Evolutionary conservation across 2,329 filamentous ascomycete genomes (phyloP).

Genomic region (Karstenula rhodostoma): DNA sequence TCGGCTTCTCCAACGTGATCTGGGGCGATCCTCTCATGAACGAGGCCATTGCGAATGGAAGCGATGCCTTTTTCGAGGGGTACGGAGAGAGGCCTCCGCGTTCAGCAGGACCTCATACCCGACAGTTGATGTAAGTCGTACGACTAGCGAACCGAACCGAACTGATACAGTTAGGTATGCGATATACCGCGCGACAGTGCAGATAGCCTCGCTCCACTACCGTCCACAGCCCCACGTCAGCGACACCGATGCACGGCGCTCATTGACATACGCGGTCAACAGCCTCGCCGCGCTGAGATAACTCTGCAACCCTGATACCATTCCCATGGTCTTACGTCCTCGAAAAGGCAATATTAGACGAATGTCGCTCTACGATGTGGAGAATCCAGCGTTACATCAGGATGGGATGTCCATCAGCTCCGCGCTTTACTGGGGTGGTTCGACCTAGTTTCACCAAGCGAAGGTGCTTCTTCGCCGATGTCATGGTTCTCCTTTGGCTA

Average conservation of each 20-base stretch:
- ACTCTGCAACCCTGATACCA: background rate
- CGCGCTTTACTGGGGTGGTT: background rate
- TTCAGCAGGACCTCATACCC: constrained; percentile 41
- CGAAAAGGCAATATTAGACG: constrained; percentile 18
- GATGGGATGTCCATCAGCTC: background rate
- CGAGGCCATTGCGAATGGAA: constrained; percentile 52
- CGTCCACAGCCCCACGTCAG: constrained; percentile 50
- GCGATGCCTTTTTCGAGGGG: constrained; percentile 53
- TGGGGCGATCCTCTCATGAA: constrained; percentile 66
- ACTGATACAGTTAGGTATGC: constrained; percentile 50
- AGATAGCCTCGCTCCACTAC: constrained; percentile 56
- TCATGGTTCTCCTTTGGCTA: constrained; percentile 5
- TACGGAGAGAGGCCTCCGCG: constrained; percentile 49
- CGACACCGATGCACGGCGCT: constrained; percentile 54
- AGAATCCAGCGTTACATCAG: constrained; percentile 9
- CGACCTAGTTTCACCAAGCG: constrained; percentile 19
- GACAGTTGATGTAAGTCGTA: constrained; percentile 53
- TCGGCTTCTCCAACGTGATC: constrained; percentile 62
- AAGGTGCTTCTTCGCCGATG: constrained; percentile 1
- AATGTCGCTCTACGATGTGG: background rate
- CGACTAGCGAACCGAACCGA: constrained; percentile 17
- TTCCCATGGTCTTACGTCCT: background rate
- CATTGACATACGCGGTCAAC: constrained; percentile 50
- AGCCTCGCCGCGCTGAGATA: constrained; percentile 42
- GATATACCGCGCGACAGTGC: constrained; percentile 53